Base-by-base conservation (phyloP, 2,329 filamentous ascomycete genomes). In the Basipetospora sp. region DNA sequence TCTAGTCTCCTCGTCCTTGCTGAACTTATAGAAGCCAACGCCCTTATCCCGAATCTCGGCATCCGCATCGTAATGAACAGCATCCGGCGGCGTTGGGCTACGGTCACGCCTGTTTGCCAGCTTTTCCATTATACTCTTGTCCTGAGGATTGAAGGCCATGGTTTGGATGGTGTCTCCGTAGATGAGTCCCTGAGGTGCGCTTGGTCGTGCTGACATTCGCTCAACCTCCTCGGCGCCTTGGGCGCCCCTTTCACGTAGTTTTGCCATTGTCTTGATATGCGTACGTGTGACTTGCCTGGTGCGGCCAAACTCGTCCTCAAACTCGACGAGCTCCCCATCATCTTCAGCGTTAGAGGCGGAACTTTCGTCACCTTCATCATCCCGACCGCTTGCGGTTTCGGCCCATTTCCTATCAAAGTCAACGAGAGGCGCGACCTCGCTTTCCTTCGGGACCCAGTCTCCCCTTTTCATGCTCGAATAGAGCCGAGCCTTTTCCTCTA, bases 391-490 rank as follows among this genome's bases (percentile, higher is more conserved):
- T 38, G 48, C 47, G 17, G 64, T 62, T 52, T 93, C 83, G 0
- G 80, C 85, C 87, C 90, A 96, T 61, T 96, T 98, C 43, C 80
- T 70, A 58, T 96, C 90, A 56, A 98, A 98, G 60, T 98, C 88
- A 3, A 98, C 80, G 18, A 93, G 70, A 17, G 72, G 69, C 47
- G 77, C 73, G 30, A 72, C 63, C 47, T 73, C 64, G 51, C 78
- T 71, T 46, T 81, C 71, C 39, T 69, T 69, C 13, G 71, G 65
- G n/a, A 83, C 64, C 56, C 83, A 77, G 51, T 93, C 79, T n/a
- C 88, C 87, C 25, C 82, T 71, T 58, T 93, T 93, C 74, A 98
- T 79, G 27, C 83, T 81, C 5, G 81, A 77, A 57, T 98, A 98
- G 2, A 90, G 60, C 4, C 81, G 73, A 3, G 83, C 85, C 58